These are phyloP conservation scores for Triticum turgidum DNA, from an alignment of 176 grass and related monocot genomes.

Conservation along the genomic window DNA sequence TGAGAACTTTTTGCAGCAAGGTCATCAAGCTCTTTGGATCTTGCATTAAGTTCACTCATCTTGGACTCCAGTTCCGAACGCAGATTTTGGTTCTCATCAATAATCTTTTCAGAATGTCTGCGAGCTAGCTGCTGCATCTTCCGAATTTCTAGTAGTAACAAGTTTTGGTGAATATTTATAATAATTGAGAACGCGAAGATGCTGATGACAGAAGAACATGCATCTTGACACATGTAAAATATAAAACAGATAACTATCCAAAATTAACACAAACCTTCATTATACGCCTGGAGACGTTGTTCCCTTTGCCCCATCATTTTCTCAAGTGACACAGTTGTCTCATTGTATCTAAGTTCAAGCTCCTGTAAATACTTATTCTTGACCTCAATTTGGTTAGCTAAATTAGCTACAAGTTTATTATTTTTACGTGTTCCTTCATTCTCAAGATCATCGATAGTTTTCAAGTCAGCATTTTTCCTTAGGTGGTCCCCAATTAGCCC, in stretches of 20 bases:
- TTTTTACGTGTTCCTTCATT: slow-evolving; percentile 13
- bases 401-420: slow-evolving; percentile 6
- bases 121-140: slow-evolving; percentile 19
- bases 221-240: not conserved
- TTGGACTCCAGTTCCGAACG: slow-evolving; percentile 9
- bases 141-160: slow-evolving; percentile 10
- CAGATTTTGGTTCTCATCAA: slow-evolving; percentile 1
- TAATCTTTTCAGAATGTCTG: not conserved
- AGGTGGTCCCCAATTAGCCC: slow-evolving; percentile 11
- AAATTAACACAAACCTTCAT: slow-evolving; percentile 16
- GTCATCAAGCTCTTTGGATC: slow-evolving; percentile 15
- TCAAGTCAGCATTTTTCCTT: slow-evolving; percentile 15
- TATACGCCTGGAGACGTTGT: slow-evolving; percentile 9
- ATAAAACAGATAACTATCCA: not conserved
- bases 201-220: not conserved
- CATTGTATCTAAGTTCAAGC: slow-evolving; percentile 24
- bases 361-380: slow-evolving; percentile 10
- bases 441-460: slow-evolving; percentile 16
- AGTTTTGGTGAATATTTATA: not conserved
- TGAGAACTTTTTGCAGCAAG: not conserved
- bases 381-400: slow-evolving; percentile 10
- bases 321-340: not conserved
- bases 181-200: not conserved
- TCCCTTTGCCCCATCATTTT: slow-evolving; percentile 22
- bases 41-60: not conserved